phyloP scores from a whole-genome alignment of 306 rosid genomes.

The Ziziphus jujuba region DNA sequence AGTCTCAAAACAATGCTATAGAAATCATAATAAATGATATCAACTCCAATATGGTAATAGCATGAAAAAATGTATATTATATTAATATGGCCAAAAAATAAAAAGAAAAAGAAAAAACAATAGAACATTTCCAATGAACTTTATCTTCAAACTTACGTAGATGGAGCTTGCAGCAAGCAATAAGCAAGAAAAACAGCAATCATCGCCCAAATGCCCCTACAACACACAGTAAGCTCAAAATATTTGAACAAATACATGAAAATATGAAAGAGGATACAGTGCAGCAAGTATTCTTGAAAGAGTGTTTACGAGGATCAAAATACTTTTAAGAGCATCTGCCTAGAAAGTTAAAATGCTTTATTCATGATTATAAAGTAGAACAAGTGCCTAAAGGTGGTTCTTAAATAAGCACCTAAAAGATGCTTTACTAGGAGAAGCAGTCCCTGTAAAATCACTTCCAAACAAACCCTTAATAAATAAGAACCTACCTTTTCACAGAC shows the following conservation, averaged over 20 bases:
- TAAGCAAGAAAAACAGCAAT: conserved; percentile 96
- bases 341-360: no score
- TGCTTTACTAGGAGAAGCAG: no score
- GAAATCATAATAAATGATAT: no score
- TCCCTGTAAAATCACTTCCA: background rate
- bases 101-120: background rate
- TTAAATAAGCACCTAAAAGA: no score
- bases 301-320: no score
- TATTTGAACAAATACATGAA: background rate
- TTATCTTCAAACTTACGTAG: conserved; percentile 67
- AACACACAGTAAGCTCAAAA: conserved; percentile 26
- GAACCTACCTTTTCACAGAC: conserved; percentile 80
- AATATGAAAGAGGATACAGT: background rate
- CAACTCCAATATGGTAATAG: no score
- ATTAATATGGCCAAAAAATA: background rate
- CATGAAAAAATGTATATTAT: background rate
- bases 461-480: conserved; percentile 8
- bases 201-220: conserved; percentile 99
- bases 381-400: background rate
- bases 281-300: no score
- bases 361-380: background rate
- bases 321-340: no score
- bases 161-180: conserved; percentile 98
- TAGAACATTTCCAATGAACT: background rate
- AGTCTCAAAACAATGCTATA: no score